phyloP scores from a whole-genome alignment of 805 yeast genomes.

The Yarrowia osloensis region DNA sequence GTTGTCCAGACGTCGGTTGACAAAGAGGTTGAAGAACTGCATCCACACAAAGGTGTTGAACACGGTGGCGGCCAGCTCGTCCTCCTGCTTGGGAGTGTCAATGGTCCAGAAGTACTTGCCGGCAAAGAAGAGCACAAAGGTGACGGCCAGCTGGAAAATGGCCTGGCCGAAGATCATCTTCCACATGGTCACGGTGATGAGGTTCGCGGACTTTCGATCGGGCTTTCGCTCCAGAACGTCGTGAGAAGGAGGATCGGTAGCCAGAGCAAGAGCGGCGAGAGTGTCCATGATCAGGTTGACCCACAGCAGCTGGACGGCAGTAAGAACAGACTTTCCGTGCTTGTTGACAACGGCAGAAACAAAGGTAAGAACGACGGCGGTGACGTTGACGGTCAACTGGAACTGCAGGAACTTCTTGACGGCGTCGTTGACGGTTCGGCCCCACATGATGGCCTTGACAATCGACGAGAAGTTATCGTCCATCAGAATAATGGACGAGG shows the following conservation, averaged over 20 bases:
- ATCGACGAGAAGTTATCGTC: slow-evolving; percentile 93
- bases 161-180: slow-evolving; percentile 95
- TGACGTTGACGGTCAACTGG: slow-evolving; percentile 92
- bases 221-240: slow-evolving; percentile 78
- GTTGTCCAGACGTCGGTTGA: slow-evolving; percentile 83
- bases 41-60: slow-evolving; percentile 98
- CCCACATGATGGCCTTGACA: slow-evolving; percentile 98
- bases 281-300: slow-evolving; percentile 98
- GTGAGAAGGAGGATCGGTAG: slow-evolving; percentile 94
- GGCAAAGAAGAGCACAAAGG: slow-evolving; percentile 79
- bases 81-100: slow-evolving; percentile 46
- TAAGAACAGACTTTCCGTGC: slow-evolving; percentile 80
- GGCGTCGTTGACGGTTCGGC: slow-evolving; percentile 92
- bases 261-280: slow-evolving; percentile 93
- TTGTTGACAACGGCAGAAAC: slow-evolving; percentile 86
- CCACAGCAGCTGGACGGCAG: slow-evolving; percentile 97
- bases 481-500: slow-evolving; percentile 88
- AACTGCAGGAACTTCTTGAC: slow-evolving; percentile 95
- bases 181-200: slow-evolving; percentile 94
- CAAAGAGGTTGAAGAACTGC: slow-evolving; percentile 91
- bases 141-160: slow-evolving; percentile 70
- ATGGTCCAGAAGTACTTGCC: slow-evolving; percentile 60
- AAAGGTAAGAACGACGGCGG: slow-evolving; percentile 94
- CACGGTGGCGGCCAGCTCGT: slow-evolving; percentile 76
- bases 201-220: slow-evolving; percentile 72